Conservation (phyloP, 1,139 yeast species). For the Torulaspora globosa region DNA sequence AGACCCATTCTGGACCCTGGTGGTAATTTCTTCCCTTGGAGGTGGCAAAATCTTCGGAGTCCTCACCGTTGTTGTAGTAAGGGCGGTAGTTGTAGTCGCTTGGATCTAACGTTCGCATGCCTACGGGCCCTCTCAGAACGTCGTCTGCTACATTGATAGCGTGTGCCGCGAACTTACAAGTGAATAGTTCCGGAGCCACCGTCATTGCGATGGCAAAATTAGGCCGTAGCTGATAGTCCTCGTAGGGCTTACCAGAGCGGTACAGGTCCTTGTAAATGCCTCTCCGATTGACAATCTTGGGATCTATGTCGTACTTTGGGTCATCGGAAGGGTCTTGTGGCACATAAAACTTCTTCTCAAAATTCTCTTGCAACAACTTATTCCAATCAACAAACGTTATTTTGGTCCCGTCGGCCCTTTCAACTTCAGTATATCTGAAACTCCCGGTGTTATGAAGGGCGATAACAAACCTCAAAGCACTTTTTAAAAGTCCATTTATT, state of each 20-base stretch:
- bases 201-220: constrained; percentile 89
- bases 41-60: constrained; percentile 82
- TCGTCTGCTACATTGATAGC: constrained; percentile 72
- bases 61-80: constrained; percentile 74
- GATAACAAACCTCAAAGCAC: constrained; percentile 74
- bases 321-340: constrained; percentile 63
- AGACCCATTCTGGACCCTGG: constrained; percentile 98
- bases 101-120: constrained; percentile 91
- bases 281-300: constrained; percentile 70
- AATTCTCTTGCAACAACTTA: constrained; percentile 57
- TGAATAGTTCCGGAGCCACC: constrained; percentile 89
- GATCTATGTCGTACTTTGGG: constrained; percentile 54
- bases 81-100: constrained; percentile 89
- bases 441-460: constrained; percentile 50
- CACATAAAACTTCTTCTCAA: constrained; percentile 73
- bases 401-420: constrained; percentile 51
- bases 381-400: constrained; percentile 68
- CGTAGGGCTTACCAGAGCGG: constrained; percentile 77
- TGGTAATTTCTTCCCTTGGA: constrained; percentile 95
- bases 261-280: constrained; percentile 91
- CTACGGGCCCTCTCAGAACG: constrained; percentile 79
- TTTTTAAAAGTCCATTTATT: constrained; percentile 81
- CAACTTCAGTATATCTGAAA: constrained; percentile 56
- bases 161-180: constrained; percentile 51
- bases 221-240: constrained; percentile 90